These are phyloP conservation scores for Crucibulum cyathiforme DNA, from an alignment of 1,284 basidiomycete genomes.

Conservation along the genomic window DNA sequence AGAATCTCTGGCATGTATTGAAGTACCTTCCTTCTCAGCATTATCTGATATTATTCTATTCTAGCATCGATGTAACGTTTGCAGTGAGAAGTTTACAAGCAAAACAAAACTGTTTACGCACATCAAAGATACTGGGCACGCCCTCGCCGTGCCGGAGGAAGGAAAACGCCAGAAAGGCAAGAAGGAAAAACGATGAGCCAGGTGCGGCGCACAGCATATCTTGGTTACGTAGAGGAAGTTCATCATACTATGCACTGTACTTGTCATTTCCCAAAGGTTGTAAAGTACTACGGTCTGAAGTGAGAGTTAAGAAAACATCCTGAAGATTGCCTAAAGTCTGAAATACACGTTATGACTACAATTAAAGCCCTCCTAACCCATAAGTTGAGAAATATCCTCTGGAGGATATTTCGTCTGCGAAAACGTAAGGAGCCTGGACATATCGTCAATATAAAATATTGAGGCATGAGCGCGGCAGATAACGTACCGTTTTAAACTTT, in stretches of 20 bases:
- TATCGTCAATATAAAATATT: constrained; percentile 6
- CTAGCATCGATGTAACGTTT: constrained; percentile 72
- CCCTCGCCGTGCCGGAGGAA: constrained; percentile 50
- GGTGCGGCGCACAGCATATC: not conserved
- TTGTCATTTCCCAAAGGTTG: too few relatives aligned
- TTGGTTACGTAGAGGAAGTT: too few relatives aligned
- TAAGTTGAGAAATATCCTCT: constrained; percentile 86
- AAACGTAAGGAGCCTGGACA: constrained; percentile 83
- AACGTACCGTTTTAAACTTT: constrained; percentile 88
- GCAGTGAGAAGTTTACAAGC: constrained; percentile 68
- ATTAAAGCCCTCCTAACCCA: constrained; percentile 66
- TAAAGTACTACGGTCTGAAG: too few relatives aligned
- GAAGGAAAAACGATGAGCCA: constrained; percentile 43
- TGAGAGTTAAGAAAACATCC: too few relatives aligned
- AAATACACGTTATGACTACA: too few relatives aligned
- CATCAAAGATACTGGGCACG: constrained; percentile 78
- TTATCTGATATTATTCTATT: not conserved
- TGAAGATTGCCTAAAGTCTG: too few relatives aligned
- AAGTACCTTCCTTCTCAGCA: too few relatives aligned
- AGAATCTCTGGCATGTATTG: not conserved
- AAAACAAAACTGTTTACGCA: constrained; percentile 84
- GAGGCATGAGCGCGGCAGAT: not conserved
- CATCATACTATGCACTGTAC: too few relatives aligned
- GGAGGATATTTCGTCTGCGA: constrained; percentile 95
- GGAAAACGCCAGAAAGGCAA: constrained; percentile 34